Conservation (phyloP, 2,329 filamentous ascomycete genomes). For the Fonsecaea monophora region DNA sequence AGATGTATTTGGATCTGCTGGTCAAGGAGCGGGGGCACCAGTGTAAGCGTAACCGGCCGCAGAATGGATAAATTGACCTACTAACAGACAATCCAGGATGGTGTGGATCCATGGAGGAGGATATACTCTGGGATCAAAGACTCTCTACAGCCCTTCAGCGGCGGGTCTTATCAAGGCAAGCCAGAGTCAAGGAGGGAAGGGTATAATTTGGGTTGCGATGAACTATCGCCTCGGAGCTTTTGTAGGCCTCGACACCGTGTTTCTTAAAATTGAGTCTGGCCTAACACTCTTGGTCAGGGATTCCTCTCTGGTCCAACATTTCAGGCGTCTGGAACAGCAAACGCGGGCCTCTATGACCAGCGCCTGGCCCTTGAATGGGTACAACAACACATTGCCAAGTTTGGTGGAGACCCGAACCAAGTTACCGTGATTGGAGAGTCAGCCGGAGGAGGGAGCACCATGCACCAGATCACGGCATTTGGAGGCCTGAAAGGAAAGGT, state of each 20-base stretch:
- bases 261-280: neutral
- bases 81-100: constrained; percentile 33
- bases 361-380: constrained; percentile 63
- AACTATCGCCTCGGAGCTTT: constrained; percentile 59
- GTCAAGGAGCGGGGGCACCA: constrained; percentile 41
- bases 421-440: constrained; percentile 61
- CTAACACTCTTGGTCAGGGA: constrained; percentile 35
- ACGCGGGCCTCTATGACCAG: constrained; percentile 61
- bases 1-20: constrained; percentile 41
- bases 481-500: constrained; percentile 48
- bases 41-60: constrained; percentile 34
- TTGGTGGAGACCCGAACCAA: constrained; percentile 60
- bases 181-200: constrained; percentile 47
- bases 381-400: constrained; percentile 59
- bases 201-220: constrained; percentile 55
- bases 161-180: constrained; percentile 52
- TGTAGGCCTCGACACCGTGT: constrained; percentile 34
- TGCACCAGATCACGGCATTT: constrained; percentile 63
- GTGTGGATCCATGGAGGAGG: constrained; percentile 57
- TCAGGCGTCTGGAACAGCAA: constrained; percentile 48
- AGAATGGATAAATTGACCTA: neutral
- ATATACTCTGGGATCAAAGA: constrained; percentile 51
- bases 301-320: constrained; percentile 56
- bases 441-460: constrained; percentile 60
- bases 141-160: constrained; percentile 43